Base-by-base conservation (phyloP, 2,329 filamentous ascomycete genomes). In the Sporothrix phasma region DNA sequence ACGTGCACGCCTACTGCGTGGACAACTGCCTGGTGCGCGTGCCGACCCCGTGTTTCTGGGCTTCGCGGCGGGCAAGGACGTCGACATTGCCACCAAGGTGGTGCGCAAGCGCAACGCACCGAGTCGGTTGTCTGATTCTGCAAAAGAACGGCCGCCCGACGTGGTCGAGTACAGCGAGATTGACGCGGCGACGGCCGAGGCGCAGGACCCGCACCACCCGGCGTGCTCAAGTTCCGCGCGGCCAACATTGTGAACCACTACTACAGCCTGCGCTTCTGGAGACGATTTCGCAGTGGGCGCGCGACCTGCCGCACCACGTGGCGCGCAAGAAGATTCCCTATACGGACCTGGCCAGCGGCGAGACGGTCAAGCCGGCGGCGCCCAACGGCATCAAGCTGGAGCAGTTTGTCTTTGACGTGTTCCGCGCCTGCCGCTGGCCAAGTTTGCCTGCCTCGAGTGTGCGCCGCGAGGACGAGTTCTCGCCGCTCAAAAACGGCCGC, bases 221-320 rank as follows among this genome's bases (percentile, higher is more conserved):
- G 85, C 65, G 81, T 97, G 62, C 87, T 99, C 74, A 95, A 93
- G 78, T 97, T 96, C 86, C 89, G 94, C 67, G 93, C 94, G 65
- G 94, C 93, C 73, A 99, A 99, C 81, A 99, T 99, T 71, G 94
- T 99, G 79, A 99, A 99, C 82, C 94, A 99, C 83, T 99, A 97
- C 84, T 99, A 99, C 81, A 96, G 91, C 54, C 93, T 92, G 81
- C 80, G 84, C 69, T 97, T 97, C 84, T 99, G 58, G 89, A 96
- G 76, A 88, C 85, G 68, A 96, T 97, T 70, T 92, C 94, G 65
- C 79, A 86, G 70, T 97, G 91, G 90, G 86, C 85, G 19, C 83
- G 92, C 78, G 86, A 88, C 75, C 84, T 99, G 61, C 93, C 93
- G 17, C 94, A 97, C 76, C 94, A 99, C 80, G 87, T 99, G 68